Percentiles rank a stretch among this genome's conserved stretches.
Evolutionary conservation across 176 grass and related monocot genomes (phyloP).

Genomic region (Oryza officinalis): DNA sequence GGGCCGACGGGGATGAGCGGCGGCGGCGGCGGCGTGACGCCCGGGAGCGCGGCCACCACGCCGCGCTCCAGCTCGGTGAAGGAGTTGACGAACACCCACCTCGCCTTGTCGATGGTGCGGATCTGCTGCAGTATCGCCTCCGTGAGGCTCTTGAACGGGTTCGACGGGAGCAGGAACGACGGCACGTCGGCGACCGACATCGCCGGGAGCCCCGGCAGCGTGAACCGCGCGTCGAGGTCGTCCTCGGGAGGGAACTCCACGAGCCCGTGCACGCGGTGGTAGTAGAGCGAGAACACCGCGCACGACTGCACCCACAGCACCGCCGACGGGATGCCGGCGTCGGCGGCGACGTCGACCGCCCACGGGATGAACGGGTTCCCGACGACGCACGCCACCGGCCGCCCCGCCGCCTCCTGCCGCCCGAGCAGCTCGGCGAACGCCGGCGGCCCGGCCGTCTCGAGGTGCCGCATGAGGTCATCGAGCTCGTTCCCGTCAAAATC

Average conservation of each 20-base stretch:
- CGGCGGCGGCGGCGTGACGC: slow-evolving; percentile 33
- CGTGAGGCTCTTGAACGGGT: slow-evolving; percentile 44
- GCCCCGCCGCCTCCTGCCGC: slow-evolving; percentile 44
- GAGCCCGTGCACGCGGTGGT: slow-evolving; percentile 56
- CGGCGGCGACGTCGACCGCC: slow-evolving; percentile 57
- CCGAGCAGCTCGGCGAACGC: slow-evolving; percentile 40
- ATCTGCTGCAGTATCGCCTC: slow-evolving; percentile 56
- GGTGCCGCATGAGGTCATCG: slow-evolving; percentile 41
- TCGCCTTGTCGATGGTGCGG: slow-evolving; percentile 48
- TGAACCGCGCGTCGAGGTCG: slow-evolving; percentile 30
- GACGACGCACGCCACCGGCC: slow-evolving; percentile 62
- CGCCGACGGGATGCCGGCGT: slow-evolving; percentile 51
- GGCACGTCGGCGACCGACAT: slow-evolving; percentile 56
- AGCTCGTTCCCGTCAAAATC: neutral
- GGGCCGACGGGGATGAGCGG: slow-evolving; percentile 63
- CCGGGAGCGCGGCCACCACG: slow-evolving; percentile 38
- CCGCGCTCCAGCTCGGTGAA: slow-evolving; percentile 67
- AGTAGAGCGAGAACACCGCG: slow-evolving; percentile 75
- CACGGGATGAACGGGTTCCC: slow-evolving; percentile 78
- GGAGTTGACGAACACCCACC: slow-evolving; percentile 75
- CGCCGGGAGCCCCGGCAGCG: slow-evolving; percentile 55
- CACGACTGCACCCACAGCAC: slow-evolving; percentile 89
- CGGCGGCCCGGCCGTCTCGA: slow-evolving; percentile 20
- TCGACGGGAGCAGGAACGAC: slow-evolving; percentile 69
- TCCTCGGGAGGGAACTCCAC: slow-evolving; percentile 52